Conservation (phyloP, 2,329 filamentous ascomycete species). For the Pseudocercospora fuligena region DNA sequence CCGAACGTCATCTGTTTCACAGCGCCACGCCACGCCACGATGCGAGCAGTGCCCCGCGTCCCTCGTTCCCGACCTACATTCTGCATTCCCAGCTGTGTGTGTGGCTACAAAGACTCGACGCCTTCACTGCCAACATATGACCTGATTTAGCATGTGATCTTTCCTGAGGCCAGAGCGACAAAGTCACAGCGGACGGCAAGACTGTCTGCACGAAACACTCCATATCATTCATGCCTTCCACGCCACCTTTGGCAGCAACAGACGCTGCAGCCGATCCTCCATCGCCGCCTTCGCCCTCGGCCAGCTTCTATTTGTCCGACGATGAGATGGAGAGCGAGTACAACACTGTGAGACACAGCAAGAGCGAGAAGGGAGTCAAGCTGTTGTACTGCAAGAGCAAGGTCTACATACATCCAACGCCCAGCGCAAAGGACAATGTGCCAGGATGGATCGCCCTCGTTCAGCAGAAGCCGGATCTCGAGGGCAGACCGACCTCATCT, state of each 20-base stretch:
- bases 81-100: neutral
- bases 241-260: conserved; percentile 17
- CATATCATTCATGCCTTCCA: conserved; percentile 27
- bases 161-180: neutral
- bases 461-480: conserved; percentile 73
- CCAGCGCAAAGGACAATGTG: conserved; percentile 94
- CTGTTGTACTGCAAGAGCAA: conserved; percentile 97
- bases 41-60: neutral
- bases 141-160: neutral
- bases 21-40: conserved; percentile 1
- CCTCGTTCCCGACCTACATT: neutral
- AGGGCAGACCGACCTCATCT: conserved; percentile 16
- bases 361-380: conserved; percentile 74
- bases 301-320: conserved; percentile 92
- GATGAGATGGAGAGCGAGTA: conserved; percentile 97
- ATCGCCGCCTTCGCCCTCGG: conserved; percentile 71
- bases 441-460: conserved; percentile 89
- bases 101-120: neutral
- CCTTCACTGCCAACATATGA: neutral
- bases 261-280: conserved; percentile 27
- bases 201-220: neutral
- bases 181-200: neutral
- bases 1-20: conserved; percentile 5
- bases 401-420: conserved; percentile 95
- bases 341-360: conserved; percentile 84